Conservation (phyloP, 2,329 filamentous ascomycete genomes). For the Microdochium paspali region DNA sequence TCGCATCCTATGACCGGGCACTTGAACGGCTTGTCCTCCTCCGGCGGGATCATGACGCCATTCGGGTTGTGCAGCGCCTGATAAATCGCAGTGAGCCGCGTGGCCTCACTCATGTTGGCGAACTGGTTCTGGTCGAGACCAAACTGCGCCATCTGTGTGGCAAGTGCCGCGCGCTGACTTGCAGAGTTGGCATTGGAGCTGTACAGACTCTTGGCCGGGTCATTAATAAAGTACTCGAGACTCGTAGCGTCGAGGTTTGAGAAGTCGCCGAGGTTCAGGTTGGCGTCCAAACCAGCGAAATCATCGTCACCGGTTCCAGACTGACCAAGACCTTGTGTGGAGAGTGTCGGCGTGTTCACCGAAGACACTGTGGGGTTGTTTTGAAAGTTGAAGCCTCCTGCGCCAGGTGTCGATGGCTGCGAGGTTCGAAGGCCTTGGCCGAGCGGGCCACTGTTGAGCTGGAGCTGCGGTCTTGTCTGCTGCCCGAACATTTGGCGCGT, state of each 20-base stretch:
- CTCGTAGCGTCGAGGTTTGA: slow-evolving; percentile 40
- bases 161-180: slow-evolving; percentile 48
- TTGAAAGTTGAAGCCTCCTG: slow-evolving; percentile 68
- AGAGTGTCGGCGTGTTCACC: slow-evolving; percentile 88
- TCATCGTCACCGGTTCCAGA: slow-evolving; percentile 65
- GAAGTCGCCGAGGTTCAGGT: slow-evolving; percentile 49
- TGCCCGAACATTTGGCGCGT: slow-evolving; percentile 61
- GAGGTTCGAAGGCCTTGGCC: slow-evolving; percentile 74
- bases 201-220: slow-evolving; percentile 88
- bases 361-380: slow-evolving; percentile 96
- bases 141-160: slow-evolving; percentile 61
- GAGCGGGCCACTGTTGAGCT: slow-evolving; percentile 68
- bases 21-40: slow-evolving; percentile 95
- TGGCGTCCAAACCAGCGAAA: slow-evolving; percentile 52
- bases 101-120: slow-evolving; percentile 66
- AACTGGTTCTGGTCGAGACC: slow-evolving; percentile 70
- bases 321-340: slow-evolving; percentile 66
- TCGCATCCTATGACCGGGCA: slow-evolving; percentile 98
- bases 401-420: slow-evolving; percentile 75
- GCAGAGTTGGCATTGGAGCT: slow-evolving; percentile 69
- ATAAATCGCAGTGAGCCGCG: slow-evolving; percentile 41
- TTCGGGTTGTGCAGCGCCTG: slow-evolving; percentile 35
- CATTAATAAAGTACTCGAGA: slow-evolving; percentile 64
- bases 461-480: slow-evolving; percentile 60
- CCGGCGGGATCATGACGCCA: slow-evolving; percentile 58